Conservation (phyloP, 306 rosid species). For the Purshia tridentata region DNA sequence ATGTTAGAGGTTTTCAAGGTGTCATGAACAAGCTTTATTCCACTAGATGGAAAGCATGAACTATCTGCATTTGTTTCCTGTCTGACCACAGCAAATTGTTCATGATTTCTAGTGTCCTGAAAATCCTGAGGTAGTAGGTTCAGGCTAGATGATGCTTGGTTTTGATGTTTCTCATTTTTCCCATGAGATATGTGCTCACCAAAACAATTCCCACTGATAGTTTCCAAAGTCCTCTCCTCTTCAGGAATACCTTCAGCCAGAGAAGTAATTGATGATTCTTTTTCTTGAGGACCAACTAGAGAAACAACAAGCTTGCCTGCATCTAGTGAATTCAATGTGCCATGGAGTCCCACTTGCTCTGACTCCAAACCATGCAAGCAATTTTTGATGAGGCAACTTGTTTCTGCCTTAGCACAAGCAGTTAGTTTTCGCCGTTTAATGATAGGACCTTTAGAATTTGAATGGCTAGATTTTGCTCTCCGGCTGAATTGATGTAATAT, state of each 20-base stretch:
- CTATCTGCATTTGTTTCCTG: conserved; percentile 20
- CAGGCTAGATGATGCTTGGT: conserved; percentile 25
- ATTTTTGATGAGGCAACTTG: conserved; percentile 31
- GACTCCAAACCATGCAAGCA: conserved; percentile 38
- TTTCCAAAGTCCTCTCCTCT: conserved; percentile 26
- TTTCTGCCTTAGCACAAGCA: conserved; percentile 56
- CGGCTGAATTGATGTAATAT: conserved; percentile 40
- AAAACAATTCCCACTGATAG: conserved; percentile 18
- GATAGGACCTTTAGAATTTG: conserved; percentile 45
- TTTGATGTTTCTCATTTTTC: conserved; percentile 38
- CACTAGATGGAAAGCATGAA: conserved; percentile 20
- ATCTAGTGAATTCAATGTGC: conserved; percentile 32
- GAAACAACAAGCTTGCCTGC: conserved; percentile 31
- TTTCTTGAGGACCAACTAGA: conserved; percentile 32
- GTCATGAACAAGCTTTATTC: conserved; percentile 22
- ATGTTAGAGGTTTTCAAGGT: conserved; percentile 26
- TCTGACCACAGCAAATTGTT: conserved; percentile 14
- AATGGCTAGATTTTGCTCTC: conserved; percentile 46
- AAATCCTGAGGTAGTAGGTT: conserved; percentile 32
- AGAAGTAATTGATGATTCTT: conserved; percentile 28
- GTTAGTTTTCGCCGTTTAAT: conserved; percentile 58
- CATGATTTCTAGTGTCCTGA: conserved; percentile 29
- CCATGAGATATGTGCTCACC: conserved; percentile 26
- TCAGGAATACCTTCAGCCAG: conserved; percentile 32
- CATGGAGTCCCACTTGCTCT: conserved; percentile 28